These are phyloP conservation scores for Clavispora phyllophila DNA, from an alignment of 805 yeast species.

Conservation along the genomic window DNA sequence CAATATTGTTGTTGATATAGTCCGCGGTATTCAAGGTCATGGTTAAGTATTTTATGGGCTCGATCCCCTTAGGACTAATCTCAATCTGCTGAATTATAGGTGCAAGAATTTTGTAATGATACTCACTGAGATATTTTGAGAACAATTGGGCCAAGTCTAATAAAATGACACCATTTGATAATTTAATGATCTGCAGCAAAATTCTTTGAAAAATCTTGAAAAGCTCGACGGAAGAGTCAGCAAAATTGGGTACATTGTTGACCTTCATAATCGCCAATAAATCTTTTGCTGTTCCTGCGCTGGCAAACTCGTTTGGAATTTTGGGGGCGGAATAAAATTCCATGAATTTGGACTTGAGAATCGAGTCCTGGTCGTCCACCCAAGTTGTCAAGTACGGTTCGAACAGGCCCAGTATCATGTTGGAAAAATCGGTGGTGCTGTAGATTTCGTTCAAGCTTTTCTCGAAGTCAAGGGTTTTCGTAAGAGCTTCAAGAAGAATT, in stretches of 20 bases:
- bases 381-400: constrained; percentile 83
- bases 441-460: constrained; percentile 61
- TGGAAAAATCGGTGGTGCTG: constrained; percentile 38
- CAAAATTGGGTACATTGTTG: constrained; percentile 56
- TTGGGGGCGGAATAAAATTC: constrained; percentile 59
- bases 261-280: constrained; percentile 36
- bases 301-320: constrained; percentile 38
- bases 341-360: constrained; percentile 55
- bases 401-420: constrained; percentile 58
- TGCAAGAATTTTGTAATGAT: constrained; percentile 24
- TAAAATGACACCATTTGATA: constrained; percentile 13
- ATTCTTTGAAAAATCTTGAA: constrained; percentile 73
- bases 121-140: constrained; percentile 56
- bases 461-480: constrained; percentile 82
- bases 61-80: constrained; percentile 35
- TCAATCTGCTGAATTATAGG: constrained; percentile 28
- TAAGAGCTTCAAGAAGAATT: constrained; percentile 60
- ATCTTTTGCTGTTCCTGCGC: constrained; percentile 15
- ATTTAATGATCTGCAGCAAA: constrained; percentile 33
- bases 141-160: constrained; percentile 50
- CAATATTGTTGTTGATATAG: constrained; percentile 73
- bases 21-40: constrained; percentile 84
- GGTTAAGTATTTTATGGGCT: constrained; percentile 62
- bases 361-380: constrained; percentile 78
- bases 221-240: constrained; percentile 83